phyloP scores from a whole-genome alignment of 208 protist species.

The Trypanosoma scelopori region DNA sequence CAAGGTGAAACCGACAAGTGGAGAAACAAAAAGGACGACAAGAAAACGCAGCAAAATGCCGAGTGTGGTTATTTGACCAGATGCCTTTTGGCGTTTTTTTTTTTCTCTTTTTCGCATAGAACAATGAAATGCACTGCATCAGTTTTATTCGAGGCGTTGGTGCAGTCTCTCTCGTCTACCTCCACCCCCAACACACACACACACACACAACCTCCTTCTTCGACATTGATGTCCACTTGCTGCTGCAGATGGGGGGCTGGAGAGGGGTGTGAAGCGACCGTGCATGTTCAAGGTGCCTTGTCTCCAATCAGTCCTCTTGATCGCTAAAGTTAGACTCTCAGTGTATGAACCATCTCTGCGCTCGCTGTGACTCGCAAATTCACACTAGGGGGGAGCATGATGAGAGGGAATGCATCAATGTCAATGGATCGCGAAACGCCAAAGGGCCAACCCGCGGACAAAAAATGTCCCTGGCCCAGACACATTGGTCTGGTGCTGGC shows the following conservation, averaged over 20 bases:
- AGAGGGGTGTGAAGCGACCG: neutral
- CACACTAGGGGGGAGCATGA: constrained; percentile 21
- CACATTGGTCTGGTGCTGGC: neutral
- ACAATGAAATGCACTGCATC: too few species aligned
- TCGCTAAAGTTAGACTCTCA: neutral
- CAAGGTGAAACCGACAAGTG: too few species aligned
- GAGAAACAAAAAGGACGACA: too few species aligned
- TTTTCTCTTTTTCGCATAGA: too few species aligned
- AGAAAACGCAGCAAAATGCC: too few species aligned
- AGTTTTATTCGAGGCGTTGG: too few species aligned
- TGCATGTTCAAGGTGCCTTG: neutral
- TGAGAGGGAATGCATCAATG: neutral
- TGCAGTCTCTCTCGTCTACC: too few species aligned
- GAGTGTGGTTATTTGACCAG: too few species aligned
- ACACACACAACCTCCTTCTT: too few species aligned
- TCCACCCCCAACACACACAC: too few species aligned
- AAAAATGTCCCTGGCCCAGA: neutral
- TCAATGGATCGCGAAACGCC: neutral
- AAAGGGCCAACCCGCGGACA: neutral
- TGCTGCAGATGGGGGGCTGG: neutral
- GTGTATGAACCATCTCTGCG: constrained; percentile 11
- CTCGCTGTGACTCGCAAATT: constrained; percentile 18
- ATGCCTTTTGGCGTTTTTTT: too few species aligned
- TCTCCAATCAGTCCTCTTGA: constrained; percentile 2
- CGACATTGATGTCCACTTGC: neutral